Evolutionary conservation across 805 yeast genomes (phyloP).

Genomic region (Nakazawaea ernobii): DNA sequence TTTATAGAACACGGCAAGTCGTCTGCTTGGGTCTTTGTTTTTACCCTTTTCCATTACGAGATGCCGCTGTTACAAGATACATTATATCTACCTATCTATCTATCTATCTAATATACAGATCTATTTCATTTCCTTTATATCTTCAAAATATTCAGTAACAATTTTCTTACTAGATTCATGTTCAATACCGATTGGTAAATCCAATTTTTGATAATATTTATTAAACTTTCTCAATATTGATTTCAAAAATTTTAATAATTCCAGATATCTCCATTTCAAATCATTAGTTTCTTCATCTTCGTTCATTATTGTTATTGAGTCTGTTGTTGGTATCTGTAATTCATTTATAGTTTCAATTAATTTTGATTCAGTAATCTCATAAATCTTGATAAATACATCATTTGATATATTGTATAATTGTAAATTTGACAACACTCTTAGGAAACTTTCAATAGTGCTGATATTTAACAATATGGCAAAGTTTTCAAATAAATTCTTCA

Average conservation of each 20-base stretch:
- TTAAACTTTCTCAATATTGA: neutral
- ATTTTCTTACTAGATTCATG: constrained; percentile 2
- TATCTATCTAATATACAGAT: neutral
- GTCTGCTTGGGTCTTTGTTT: no score
- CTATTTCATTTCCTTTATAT: neutral
- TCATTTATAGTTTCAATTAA: constrained; percentile 18
- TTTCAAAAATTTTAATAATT: constrained; percentile 25
- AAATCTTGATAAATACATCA: neutral
- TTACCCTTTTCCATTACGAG: no score
- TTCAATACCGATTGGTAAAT: neutral
- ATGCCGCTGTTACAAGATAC: no score
- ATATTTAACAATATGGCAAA: constrained; percentile 35
- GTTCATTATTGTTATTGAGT: neutral
- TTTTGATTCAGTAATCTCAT: constrained; percentile 22
- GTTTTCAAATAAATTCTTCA: constrained; percentile 34
- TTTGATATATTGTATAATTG: constrained; percentile 7
- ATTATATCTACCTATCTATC: no score
- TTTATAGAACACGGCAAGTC: no score
- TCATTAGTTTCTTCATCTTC: constrained; percentile 28
- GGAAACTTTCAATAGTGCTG: constrained; percentile 38
- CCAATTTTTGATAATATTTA: neutral
- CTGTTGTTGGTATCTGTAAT: neutral
- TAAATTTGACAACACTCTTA: constrained; percentile 27
- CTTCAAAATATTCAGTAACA: neutral
- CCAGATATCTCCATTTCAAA: constrained; percentile 35